Conservation (phyloP, 345 rosid species). For the Camelina hispida region DNA sequence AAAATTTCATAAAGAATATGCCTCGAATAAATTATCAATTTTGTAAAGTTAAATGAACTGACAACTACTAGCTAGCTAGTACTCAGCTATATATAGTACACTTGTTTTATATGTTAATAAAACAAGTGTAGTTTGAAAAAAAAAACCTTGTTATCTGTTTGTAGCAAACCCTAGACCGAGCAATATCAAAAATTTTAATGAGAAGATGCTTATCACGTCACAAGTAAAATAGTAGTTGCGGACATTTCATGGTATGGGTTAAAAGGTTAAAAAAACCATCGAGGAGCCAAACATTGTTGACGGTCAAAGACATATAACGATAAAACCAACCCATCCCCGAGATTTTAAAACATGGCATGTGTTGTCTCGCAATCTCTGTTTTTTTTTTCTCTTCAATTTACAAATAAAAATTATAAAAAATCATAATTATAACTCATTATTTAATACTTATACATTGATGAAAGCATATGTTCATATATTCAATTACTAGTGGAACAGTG, state of each 20-base stretch:
- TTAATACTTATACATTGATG: constrained; percentile 12
- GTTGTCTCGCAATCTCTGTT: constrained; percentile 54
- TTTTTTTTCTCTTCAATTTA: constrained; percentile 35
- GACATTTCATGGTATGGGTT: constrained; percentile 40
- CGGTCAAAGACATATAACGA: constrained; percentile 49
- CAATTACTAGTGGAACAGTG: constrained; percentile 33
- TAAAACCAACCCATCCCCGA: constrained; percentile 47
- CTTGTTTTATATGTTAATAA: background rate
- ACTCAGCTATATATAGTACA: constrained; percentile 17
- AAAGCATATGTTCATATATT: constrained; percentile 20
- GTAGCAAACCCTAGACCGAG: constrained; percentile 38
- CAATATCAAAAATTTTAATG: constrained; percentile 32
- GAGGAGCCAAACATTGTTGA: constrained; percentile 46
- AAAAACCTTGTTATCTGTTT: constrained; percentile 5
- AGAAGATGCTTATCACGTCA: constrained; percentile 43
- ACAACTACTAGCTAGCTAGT: constrained; percentile 24
- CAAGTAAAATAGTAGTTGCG: constrained; percentile 36
- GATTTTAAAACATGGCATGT: constrained; percentile 54
- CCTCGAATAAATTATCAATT: background rate
- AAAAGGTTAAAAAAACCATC: constrained; percentile 42
- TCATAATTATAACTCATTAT: constrained; percentile 1
- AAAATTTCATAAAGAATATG: background rate
- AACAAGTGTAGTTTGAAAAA: constrained; percentile 15
- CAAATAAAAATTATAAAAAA: background rate
- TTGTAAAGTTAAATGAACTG: constrained; percentile 6